Conservation (phyloP, 331 rosid species). For the Quercus tomentella region DNA sequence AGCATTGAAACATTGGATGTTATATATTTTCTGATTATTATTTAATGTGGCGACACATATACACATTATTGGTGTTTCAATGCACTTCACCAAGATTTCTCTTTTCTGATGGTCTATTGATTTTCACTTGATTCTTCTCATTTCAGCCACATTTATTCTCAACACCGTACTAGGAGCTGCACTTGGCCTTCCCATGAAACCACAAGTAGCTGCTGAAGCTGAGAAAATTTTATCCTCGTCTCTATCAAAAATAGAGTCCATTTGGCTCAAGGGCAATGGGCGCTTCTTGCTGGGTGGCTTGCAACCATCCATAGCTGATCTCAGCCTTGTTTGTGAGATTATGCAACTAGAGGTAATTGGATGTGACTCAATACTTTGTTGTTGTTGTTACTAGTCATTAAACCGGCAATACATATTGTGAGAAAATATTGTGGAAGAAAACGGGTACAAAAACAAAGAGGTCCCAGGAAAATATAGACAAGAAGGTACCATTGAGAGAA, state of each 20-base stretch:
- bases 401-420: background rate
- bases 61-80: background rate
- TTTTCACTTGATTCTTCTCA: conserved; percentile 10
- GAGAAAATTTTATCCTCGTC: conserved; percentile 63
- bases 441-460: background rate
- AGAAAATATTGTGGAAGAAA: background rate
- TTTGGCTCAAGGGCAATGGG: conserved; percentile 72
- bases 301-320: conserved; percentile 66
- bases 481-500: background rate
- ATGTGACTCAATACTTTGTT: background rate
- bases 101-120: conserved; percentile 14
- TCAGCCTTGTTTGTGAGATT: conserved; percentile 62
- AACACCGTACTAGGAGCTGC: conserved; percentile 62
- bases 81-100: background rate
- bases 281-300: conserved; percentile 58
- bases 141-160: conserved; percentile 50
- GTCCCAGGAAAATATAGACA: background rate
- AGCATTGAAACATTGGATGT: background rate
- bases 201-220: conserved; percentile 66
- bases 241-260: conserved; percentile 59
- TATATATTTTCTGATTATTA: background rate
- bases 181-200: conserved; percentile 46
- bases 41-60: background rate
- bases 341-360: conserved; percentile 71
- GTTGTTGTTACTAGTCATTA: background rate